A percentile compares a stretch with the other conserved stretches of the same genome.
Evolutionary conservation across 2,329 filamentous ascomycete genomes (phyloP).

Genomic region (Ophiostoma perfectum): DNA sequence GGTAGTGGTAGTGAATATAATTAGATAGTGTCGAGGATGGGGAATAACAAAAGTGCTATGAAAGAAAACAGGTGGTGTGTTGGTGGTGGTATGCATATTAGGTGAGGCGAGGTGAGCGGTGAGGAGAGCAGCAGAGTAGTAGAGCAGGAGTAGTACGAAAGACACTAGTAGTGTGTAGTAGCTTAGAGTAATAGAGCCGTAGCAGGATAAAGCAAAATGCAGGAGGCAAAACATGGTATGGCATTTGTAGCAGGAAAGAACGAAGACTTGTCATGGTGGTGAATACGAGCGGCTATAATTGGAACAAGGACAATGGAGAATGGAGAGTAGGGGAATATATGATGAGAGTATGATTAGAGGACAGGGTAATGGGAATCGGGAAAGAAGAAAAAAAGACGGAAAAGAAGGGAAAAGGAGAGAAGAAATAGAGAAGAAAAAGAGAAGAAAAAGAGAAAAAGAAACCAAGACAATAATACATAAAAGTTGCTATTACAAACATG

Average conservation of each 20-base stretch:
- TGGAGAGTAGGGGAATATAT: not conserved
- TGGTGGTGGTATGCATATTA: no score
- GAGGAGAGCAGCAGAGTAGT: not conserved
- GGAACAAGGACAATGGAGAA: not conserved
- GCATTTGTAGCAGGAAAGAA: no score
- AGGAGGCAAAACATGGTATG: not conserved
- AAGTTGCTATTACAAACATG: not conserved
- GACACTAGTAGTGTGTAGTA: no score
- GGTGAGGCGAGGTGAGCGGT: not conserved
- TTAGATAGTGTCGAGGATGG: no score
- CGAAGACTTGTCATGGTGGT: conserved; percentile 2
- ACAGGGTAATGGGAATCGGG: not conserved
- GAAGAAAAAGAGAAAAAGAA: conserved; percentile 1
- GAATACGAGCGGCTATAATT: conserved; percentile 15
- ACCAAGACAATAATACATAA: conserved; percentile 1
- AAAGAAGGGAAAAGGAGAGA: not conserved
- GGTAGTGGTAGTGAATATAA: no score
- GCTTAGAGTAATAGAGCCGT: not conserved
- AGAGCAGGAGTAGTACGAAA: not conserved
- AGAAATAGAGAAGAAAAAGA: not conserved
- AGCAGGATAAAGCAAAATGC: not conserved
- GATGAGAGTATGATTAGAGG: not conserved
- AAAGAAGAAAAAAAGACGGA: not conserved
- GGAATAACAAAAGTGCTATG: no score
- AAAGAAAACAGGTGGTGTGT: no score